A percentile compares a stretch with the other conserved stretches of the same genome.
phyloP scores from a whole-genome alignment of 306 rosid genomes.

The Citrullus mucosospermus region DNA sequence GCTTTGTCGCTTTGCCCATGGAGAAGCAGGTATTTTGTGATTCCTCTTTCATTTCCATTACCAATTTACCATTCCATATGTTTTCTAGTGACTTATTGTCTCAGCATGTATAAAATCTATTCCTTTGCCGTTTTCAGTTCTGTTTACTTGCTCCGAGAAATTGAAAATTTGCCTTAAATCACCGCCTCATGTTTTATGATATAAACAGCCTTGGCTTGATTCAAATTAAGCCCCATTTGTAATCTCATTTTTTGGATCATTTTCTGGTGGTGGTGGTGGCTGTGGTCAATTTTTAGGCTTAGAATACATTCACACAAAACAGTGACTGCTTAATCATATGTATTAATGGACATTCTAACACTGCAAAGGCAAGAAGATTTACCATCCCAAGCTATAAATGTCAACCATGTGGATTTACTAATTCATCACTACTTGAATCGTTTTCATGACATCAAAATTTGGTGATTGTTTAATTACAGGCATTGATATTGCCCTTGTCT shows the following conservation, averaged over 20 bases:
- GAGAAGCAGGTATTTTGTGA: slow-evolving; percentile 14
- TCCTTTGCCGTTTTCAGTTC: background rate
- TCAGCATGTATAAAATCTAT: background rate
- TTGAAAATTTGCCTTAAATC: background rate
- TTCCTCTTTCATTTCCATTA: background rate
- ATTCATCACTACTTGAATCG: background rate
- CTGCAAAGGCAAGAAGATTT: background rate
- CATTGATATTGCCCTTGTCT: background rate
- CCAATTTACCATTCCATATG: background rate
- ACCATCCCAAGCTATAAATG: background rate
- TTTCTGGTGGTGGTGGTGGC: background rate
- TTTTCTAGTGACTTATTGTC: background rate
- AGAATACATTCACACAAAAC: background rate
- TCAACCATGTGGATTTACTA: background rate
- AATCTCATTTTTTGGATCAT: no score
- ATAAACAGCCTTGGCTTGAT: background rate
- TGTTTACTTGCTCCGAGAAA: background rate
- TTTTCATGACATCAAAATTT: background rate
- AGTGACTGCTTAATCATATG: background rate
- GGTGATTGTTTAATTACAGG: background rate
- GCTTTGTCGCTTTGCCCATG: slow-evolving; percentile 15
- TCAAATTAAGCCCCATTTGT: background rate
- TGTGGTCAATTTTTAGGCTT: background rate
- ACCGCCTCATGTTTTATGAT: background rate
- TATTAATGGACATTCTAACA: background rate